A percentile compares a stretch with the other conserved stretches of the same genome.
phyloP scores from a whole-genome alignment of 2,329 filamentous ascomycete genomes.

The Alternaria triticina region DNA sequence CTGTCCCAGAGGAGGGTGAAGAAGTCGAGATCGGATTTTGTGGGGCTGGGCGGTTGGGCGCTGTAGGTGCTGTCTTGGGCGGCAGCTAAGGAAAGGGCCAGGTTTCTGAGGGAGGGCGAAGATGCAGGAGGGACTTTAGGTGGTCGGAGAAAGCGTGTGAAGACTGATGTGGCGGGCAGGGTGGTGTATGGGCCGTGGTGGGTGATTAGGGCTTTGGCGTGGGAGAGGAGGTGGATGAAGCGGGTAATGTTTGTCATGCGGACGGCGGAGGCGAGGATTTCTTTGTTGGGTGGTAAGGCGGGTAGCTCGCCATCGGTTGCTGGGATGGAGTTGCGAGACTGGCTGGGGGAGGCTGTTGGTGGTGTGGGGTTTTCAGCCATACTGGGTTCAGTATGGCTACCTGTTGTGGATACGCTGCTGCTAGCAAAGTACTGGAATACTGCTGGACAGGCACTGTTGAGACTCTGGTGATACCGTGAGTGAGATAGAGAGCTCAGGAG shows the following conservation, averaged over 20 bases:
- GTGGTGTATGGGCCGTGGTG: slow-evolving; percentile 20
- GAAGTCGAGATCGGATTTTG: slow-evolving; percentile 19
- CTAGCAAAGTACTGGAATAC: fast-evolving
- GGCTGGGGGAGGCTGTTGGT: background rate
- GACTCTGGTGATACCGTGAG: background rate
- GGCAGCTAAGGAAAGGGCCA: slow-evolving; percentile 23
- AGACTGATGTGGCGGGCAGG: slow-evolving; percentile 7
- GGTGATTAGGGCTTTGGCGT: slow-evolving; percentile 11
- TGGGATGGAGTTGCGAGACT: background rate
- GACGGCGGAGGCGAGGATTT: background rate
- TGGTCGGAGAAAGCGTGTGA: no score
- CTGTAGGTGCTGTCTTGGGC: slow-evolving; percentile 25
- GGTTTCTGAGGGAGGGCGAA: background rate
- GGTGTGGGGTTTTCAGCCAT: background rate
- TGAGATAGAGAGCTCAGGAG: background rate
- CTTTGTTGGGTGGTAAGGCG: background rate
- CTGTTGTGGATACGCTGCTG: fast-evolving
- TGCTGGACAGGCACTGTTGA: no score
- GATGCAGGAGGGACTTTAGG: no score
- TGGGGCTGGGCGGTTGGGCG: slow-evolving; percentile 13
- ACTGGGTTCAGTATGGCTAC: background rate
- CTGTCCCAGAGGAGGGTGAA: slow-evolving; percentile 22
- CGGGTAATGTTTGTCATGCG: background rate
- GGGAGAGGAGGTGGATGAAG: slow-evolving; percentile 16
- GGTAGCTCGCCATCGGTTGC: background rate